Evolutionary conservation across 345 rosid genomes (phyloP).

Genomic region (Passiflora organensis): DNA sequence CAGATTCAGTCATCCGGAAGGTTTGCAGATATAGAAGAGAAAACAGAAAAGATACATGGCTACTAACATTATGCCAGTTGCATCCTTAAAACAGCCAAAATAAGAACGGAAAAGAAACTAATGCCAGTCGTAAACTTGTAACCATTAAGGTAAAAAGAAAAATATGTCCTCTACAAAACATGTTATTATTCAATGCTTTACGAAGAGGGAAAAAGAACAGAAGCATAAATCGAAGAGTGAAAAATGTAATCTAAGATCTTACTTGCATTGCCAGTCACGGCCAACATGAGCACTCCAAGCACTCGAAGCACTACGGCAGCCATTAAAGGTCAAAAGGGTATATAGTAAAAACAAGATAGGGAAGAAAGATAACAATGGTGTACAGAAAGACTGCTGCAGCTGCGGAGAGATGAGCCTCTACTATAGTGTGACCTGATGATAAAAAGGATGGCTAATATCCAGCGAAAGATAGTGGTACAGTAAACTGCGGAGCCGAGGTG

Average conservation of each 20-base stretch:
- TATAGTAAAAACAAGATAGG: not conserved
- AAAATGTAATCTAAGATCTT: not conserved
- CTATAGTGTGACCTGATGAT: not conserved
- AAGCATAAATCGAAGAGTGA: no score
- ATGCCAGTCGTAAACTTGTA: not conserved
- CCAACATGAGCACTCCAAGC: constrained; percentile 16
- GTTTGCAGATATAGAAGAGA: not conserved
- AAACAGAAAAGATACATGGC: not conserved
- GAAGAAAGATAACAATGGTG: not conserved
- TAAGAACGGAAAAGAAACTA: not conserved
- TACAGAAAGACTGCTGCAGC: constrained; percentile 2
- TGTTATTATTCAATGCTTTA: no score
- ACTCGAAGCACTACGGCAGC: constrained; percentile 12
- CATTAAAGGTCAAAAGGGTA: not conserved
- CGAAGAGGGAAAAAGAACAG: no score
- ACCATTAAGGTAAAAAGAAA: no score
- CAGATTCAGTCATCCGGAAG: not conserved
- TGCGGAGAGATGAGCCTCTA: not conserved
- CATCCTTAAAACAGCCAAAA: not conserved
- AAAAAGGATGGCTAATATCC: not conserved
- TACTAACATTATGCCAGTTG: not conserved
- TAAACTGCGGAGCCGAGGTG: constrained; percentile 5
- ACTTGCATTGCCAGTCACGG: constrained; percentile 27
- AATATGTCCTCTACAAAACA: no score
- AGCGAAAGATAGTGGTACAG: constrained; percentile 3